Evolutionary conservation across 2,329 filamentous ascomycete species (phyloP), one percentile per base, ranked within the genome.

Genomic region (Rhynchosporium graminicola): DNA sequence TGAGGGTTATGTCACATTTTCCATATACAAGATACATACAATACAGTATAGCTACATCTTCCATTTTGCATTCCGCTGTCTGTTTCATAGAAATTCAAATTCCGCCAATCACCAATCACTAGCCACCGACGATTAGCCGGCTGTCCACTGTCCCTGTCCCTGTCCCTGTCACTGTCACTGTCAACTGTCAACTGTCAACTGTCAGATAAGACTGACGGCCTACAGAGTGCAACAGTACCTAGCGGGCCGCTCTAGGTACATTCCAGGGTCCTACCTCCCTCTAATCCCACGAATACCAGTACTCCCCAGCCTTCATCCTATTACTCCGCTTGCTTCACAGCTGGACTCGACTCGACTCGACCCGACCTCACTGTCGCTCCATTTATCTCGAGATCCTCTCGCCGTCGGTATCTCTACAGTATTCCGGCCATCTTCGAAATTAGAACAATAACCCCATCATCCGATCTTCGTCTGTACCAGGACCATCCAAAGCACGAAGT

Each of bases 401-500:
- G 20, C 20, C 20, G 20, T 36, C 12, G n/a, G 15, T 36, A 20
- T 46, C 20, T 46, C n/a, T 36, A 36, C 33, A 10, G 12, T 3
- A 13, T 33, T 20, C 20, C 38, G 29, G 13, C 7, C 38, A 56
- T 56, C 52, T 56, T n/a, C 52, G 42, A 56, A 56, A 56, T 38
- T 42, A 42, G 43, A 20, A 6, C 20, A 40, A 31, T 55, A 15
- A 13, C 29, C 38, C 31, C 33, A 61, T 57, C 55, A 52, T 58
- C 55, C 38, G 54, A 57, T 57, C 36, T 47, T 29, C 54, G 26
- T 20, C n/a, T 15, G 8, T 40, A 10, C 48, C 43, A 33, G 20
- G 31, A 15, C 59, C 59, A 50, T 42, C 20, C 42, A 40, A 55
- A 56, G 31, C 45, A 59, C 42, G 46, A 36, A 5, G 38, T 61